phyloP scores from a whole-genome alignment of 495 filamentous ascomycete genomes.

The Tuber borchii region DNA sequence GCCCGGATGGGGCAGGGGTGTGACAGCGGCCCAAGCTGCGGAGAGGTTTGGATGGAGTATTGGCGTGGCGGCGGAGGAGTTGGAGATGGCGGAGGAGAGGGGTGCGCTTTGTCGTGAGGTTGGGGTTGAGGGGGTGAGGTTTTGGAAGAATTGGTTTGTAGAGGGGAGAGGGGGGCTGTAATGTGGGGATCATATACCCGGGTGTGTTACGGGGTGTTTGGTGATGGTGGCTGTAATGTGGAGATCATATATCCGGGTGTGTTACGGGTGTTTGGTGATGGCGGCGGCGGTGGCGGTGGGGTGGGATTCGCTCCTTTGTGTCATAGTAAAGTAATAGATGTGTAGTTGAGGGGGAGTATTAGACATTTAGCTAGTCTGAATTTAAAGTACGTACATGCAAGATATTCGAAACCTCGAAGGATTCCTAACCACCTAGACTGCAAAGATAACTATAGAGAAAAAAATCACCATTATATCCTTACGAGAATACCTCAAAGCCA shows the following conservation, averaged over 20 bases:
- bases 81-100: constrained; percentile 92
- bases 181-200: neutral
- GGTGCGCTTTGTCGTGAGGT: constrained; percentile 79
- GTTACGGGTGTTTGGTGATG: neutral
- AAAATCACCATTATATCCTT: neutral
- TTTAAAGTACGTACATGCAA: neutral
- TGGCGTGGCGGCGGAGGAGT: constrained; percentile 89
- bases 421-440: neutral
- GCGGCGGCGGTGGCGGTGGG: neutral
- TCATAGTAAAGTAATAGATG: neutral
- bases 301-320: neutral
- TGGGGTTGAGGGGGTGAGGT: constrained; percentile 71
- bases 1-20: constrained; percentile 58
- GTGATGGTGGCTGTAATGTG: neutral
- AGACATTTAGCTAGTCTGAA: neutral
- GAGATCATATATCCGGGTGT: neutral
- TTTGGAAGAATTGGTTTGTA: constrained; percentile 63
- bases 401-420: neutral
- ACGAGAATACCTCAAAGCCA: neutral
- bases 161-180: neutral
- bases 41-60: constrained; percentile 96
- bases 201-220: neutral
- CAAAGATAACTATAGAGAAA: neutral
- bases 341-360: neutral
- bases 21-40: constrained; percentile 84